These are phyloP conservation scores for Candida alai DNA, from an alignment of 805 yeast genomes.

Conservation along the genomic window DNA sequence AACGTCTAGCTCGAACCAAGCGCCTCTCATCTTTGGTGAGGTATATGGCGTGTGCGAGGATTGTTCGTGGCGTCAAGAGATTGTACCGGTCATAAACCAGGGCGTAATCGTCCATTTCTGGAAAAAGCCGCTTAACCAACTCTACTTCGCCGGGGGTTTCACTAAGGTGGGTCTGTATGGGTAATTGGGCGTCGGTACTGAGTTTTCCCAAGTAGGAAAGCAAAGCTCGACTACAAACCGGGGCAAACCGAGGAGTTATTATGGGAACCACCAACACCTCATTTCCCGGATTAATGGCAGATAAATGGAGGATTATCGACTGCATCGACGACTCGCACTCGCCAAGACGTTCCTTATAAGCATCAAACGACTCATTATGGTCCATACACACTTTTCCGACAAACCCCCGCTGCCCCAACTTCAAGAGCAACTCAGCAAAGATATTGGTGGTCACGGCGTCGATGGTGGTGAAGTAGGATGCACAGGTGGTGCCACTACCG, in stretches of 20 bases:
- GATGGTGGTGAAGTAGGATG: conserved; percentile 87
- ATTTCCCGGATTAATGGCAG: conserved; percentile 47
- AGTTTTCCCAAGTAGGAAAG: conserved; percentile 61
- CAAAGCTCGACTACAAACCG: conserved; percentile 67
- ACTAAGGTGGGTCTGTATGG: conserved; percentile 86
- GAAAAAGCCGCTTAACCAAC: conserved; percentile 71
- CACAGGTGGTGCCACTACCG: conserved; percentile 83
- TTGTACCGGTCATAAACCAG: conserved; percentile 68
- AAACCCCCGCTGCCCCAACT: conserved; percentile 78
- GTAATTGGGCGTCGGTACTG: conserved; percentile 46
- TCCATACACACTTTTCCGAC: conserved; percentile 96
- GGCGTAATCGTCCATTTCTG: conserved; percentile 64
- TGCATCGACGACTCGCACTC: conserved; percentile 53
- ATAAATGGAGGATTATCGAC: conserved; percentile 54
- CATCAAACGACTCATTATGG: conserved; percentile 60
- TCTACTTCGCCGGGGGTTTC: conserved; percentile 75
- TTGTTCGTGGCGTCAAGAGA: conserved; percentile 60
- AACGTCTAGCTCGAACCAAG: conserved; percentile 47
- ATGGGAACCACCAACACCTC: conserved; percentile 61
- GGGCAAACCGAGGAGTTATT: conserved; percentile 92
- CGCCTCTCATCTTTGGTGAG: conserved; percentile 60
- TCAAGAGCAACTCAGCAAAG: conserved; percentile 67
- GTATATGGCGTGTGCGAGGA: conserved; percentile 88
- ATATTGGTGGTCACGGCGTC: conserved; percentile 72
- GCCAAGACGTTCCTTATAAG: conserved; percentile 58